These are phyloP conservation scores for Panaeolus cyanescens DNA, from an alignment of 768 basidiomycete species.

Conservation along the genomic window DNA sequence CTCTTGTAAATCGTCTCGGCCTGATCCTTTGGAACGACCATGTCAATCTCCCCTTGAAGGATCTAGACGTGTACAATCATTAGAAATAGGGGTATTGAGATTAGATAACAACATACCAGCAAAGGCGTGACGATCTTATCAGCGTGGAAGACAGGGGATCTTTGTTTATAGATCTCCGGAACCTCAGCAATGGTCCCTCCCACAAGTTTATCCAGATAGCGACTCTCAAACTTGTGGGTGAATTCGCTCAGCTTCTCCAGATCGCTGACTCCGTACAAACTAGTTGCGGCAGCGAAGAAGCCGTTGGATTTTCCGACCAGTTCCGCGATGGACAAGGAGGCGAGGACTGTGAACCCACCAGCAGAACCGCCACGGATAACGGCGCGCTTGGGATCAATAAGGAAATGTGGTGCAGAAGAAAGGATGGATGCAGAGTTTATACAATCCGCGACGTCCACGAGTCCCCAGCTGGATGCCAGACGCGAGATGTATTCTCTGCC, in stretches of 20 bases:
- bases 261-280: constrained; percentile 72
- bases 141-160: constrained; percentile 66
- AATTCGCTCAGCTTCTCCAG: constrained; percentile 54
- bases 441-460: constrained; percentile 72
- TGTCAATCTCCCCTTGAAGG: constrained; percentile 66
- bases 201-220: constrained; percentile 61
- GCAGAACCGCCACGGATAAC: constrained; percentile 75
- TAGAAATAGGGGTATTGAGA: not conserved
- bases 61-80: constrained; percentile 40
- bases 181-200: constrained; percentile 57
- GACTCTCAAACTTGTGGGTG: constrained; percentile 74
- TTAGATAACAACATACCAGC: constrained; percentile 45
- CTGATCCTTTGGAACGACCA: constrained; percentile 69
- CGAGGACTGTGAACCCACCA: constrained; percentile 72
- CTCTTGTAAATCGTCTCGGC: constrained; percentile 57
- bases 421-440: constrained; percentile 56
- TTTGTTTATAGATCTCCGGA: constrained; percentile 57
- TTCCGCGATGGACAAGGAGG: constrained; percentile 38
- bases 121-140: constrained; percentile 63
- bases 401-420: constrained; percentile 42
- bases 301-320: constrained; percentile 27
- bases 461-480: constrained; percentile 69
- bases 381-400: constrained; percentile 64
- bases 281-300: constrained; percentile 65
- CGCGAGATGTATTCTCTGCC: constrained; percentile 68